A percentile compares a stretch with the other conserved stretches of the same genome.
Evolutionary conservation across 345 rosid species (phyloP).

Genomic region (Angophora floribunda): DNA sequence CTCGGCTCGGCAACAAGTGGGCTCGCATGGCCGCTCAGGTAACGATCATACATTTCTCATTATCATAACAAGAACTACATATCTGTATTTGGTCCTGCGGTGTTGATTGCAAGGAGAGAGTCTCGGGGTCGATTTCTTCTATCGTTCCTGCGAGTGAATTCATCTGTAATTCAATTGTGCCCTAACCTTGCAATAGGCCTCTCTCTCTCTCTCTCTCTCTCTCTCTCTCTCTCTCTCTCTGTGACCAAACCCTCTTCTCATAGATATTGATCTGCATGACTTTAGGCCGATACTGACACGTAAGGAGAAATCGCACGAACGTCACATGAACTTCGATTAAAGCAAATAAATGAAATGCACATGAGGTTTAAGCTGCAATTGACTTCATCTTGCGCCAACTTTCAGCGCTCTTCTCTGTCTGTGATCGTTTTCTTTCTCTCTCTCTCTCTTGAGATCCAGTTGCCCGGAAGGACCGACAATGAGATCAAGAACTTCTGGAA

Average conservation of each 20-base stretch:
- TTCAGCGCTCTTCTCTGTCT: background rate
- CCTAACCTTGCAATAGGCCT: background rate
- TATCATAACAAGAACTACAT: background rate
- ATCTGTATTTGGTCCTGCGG: background rate
- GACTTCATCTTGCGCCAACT: background rate
- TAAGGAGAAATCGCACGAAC: background rate
- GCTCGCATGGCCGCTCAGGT: conserved; percentile 98
- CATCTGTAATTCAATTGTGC: background rate
- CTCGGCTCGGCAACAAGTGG: conserved; percentile 83
- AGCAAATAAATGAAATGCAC: background rate
- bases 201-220: background rate
- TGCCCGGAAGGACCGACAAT: conserved; percentile 86
- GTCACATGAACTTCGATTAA: background rate
- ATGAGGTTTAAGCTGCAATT: background rate
- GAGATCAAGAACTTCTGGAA: conserved; percentile 95
- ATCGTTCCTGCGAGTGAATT: background rate
- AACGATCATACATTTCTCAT: background rate
- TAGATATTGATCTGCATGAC: background rate
- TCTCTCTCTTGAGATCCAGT: conserved; percentile 13
- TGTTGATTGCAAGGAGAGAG: background rate
- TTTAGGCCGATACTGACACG: background rate
- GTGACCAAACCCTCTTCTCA: background rate
- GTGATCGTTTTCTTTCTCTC: background rate
- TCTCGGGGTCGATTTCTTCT: background rate
- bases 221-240: background rate